Evolutionary conservation across 2,329 filamentous ascomycete species (phyloP).

Genomic region (Neopestalotiopsis clavispora): DNA sequence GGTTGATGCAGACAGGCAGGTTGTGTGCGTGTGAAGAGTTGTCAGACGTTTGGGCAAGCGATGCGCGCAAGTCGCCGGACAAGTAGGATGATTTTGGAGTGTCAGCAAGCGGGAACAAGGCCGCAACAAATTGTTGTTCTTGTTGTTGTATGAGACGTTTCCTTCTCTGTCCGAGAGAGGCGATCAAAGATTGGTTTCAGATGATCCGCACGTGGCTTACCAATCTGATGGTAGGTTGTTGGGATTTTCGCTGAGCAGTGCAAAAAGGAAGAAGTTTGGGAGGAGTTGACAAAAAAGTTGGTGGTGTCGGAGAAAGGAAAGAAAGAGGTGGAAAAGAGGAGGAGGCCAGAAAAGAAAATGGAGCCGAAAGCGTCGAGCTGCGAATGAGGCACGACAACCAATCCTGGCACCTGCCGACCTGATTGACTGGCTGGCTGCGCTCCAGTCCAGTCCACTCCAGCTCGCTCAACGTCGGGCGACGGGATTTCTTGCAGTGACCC

Average conservation of each 20-base stretch:
- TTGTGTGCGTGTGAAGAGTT: not conserved
- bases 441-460: not conserved
- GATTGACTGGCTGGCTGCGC: not conserved
- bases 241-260: not conserved
- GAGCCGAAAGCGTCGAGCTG: not conserved
- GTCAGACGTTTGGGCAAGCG: not conserved
- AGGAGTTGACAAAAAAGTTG: not conserved
- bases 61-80: not conserved
- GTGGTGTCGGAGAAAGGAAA: conserved; percentile 1
- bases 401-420: not conserved
- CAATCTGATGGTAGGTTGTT: conserved; percentile 6
- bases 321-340: not conserved
- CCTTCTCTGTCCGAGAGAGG: not conserved
- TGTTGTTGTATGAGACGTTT: not conserved
- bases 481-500: not conserved
- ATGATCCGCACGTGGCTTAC: conserved; percentile 6
- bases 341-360: conserved; percentile 11
- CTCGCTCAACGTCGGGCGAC: not conserved
- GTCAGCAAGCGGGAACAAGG: not conserved
- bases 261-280: not conserved
- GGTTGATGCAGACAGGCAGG: conserved; percentile 17
- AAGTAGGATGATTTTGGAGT: not conserved
- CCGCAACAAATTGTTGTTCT: not conserved
- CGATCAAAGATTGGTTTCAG: conserved; percentile 2
- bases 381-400: conserved; percentile 3